Evolutionary conservation across 768 basidiomycete genomes (phyloP), one percentile per base, ranked within the genome.

Genomic region (Rhizopogon sp.): DNA sequence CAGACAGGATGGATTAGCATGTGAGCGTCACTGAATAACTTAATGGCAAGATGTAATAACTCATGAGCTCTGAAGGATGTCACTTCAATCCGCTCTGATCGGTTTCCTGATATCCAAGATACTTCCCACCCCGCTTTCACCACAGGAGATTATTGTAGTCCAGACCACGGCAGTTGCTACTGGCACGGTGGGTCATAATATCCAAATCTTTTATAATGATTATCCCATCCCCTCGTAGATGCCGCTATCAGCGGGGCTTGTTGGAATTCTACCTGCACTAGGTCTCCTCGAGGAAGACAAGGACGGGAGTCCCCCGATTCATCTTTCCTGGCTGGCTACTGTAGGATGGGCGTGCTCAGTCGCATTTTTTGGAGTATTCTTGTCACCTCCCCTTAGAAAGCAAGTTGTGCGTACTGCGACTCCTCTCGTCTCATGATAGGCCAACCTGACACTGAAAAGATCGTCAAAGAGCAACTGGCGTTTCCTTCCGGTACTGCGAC

Each of bases 331-430:
- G 84, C 57, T 82, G 17, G 77, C 82, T 29, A 81, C 91, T 20
- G 74, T 94, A 20, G 81, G 79, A 5, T 98, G 96, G 96, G 94
- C 91, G 10, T 85, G 83, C 58, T 90, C 87, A 6, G 81, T 96
- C 28, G 95, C 95, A 4, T 98, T 94, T 74, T 98, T 98, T 71
- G 96, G 95, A 82, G 95, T 98, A n/a, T 96, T 98, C 69, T 77
- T 98, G 41, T 96, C 96, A 1, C 93, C 94, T 14, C 96, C 95
- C 6, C 80, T 98, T 29, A 84, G 96, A 45, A 90, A 91, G 66
- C 94, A 97, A 83, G 93, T 96, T 64, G 92, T 93, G 59, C 31
- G 87, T 76, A 31, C 43, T 39, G 29, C 22, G 25, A 53, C 17
- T 43, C 17, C 7, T 49, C 14, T 22, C 11, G 35, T 37, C 35